phyloP scores from a whole-genome alignment of 2,329 filamentous ascomycete genomes.

The Fusarium sarcochroum region DNA sequence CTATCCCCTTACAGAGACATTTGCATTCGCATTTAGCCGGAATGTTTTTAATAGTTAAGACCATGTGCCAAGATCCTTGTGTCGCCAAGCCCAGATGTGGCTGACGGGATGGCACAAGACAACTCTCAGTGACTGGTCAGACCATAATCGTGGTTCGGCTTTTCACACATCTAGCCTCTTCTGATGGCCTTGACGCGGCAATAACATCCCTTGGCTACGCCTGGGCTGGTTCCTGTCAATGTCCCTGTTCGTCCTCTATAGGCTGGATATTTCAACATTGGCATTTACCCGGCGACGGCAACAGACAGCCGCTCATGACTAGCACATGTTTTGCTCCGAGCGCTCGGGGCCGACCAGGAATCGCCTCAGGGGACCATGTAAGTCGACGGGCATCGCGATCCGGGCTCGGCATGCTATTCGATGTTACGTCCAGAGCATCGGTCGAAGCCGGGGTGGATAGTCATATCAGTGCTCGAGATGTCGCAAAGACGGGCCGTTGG shows the following conservation, averaged over 20 bases:
- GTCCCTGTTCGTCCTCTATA: background rate
- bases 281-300: slow-evolving; percentile 20
- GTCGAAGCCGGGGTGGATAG: slow-evolving; percentile 3
- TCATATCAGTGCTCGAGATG: background rate
- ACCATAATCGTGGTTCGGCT: slow-evolving; percentile 23
- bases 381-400: background rate
- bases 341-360: slow-evolving; percentile 21
- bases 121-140: slow-evolving; percentile 20
- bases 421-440: slow-evolving; percentile 1
- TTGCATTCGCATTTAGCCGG: slow-evolving; percentile 29
- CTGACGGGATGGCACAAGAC: slow-evolving; percentile 6
- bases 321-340: slow-evolving; percentile 15
- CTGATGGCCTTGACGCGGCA: background rate
- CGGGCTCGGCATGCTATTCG: background rate
- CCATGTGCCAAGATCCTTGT: background rate
- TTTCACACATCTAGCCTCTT: slow-evolving; percentile 1
- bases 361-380: slow-evolving; percentile 11
- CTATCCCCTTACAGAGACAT: background rate
- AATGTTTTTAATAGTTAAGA: background rate
- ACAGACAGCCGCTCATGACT: slow-evolving; percentile 6
- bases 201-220: background rate
- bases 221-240: background rate
- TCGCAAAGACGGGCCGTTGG: slow-evolving; percentile 20
- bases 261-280: slow-evolving; percentile 9
- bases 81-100: slow-evolving; percentile 8